Evolutionary conservation across 192 early-diverging fungal species (phyloP), one percentile per base, ranked within the genome.

Genomic region (Entomortierella beljakovae): DNA sequence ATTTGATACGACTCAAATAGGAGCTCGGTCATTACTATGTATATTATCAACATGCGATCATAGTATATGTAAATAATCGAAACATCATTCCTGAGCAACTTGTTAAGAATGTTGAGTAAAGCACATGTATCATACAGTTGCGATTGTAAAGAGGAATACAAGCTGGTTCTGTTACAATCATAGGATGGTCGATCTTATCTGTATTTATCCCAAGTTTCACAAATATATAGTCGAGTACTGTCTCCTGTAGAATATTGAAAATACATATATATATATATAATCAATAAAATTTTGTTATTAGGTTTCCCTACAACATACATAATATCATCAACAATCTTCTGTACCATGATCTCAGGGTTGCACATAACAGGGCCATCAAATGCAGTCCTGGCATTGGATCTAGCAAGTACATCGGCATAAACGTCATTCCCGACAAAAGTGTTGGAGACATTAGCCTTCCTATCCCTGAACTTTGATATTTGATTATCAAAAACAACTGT

Each of bases 141-240:
- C 96, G 90, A 49, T 88, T 92, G 51, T 92, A 87, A 48, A 75
- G 84, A 34, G 95, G 93, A 25, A 87, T 91, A 71, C 93, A 96
- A 6, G 87, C 83, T 0, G 95, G 85, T 60, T 98, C 96, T 13
- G 95, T 97, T 88, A 98, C 92, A 2, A 98, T 84, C 52, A 98
- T 80, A 2, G 95, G 94, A 73, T 96, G 94, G 31, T 88, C 69
- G 22, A 96, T 80, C n/a, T 59, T 77, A n/a, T 88, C 87, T 7
- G 90, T 85, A 56, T 88, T 83, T 53, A 95, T 89, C 6, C 94
- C 93, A 40, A 96, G 80, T 69, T 92, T 90, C 4, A 89, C 72
- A 70, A 97, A 95, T 3, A 94, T 88, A 70, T 97, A 97, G 73
- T 97, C 96, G 55, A 97, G 71, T 23, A 94, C 86, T 16, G 86